Conservation (phyloP, 768 basidiomycete species). For the Naganishia randhawae region DNA sequence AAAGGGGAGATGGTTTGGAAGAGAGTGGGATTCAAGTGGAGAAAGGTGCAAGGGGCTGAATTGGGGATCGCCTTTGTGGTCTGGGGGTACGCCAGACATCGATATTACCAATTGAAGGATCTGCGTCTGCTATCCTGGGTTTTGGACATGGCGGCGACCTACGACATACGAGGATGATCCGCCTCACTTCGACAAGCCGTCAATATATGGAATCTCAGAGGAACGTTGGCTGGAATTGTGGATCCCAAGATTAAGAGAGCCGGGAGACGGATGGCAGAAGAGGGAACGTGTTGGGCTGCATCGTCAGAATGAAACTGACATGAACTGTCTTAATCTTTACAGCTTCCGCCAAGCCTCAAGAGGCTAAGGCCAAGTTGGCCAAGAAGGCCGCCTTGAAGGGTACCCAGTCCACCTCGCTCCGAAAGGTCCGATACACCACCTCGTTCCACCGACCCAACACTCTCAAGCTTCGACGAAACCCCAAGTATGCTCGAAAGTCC, state of each 20-base stretch:
- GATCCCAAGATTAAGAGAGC: neutral
- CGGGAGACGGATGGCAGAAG: neutral
- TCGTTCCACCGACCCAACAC: slow-evolving; percentile 97
- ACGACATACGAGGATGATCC: too few relatives aligned
- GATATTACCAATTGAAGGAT: too few relatives aligned
- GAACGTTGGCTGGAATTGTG: neutral
- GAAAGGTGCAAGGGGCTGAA: neutral
- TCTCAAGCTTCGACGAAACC: slow-evolving; percentile 72
- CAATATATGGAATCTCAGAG: too few relatives aligned
- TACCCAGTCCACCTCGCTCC: slow-evolving; percentile 65
- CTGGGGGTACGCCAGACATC: neutral
- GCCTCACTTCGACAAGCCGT: too few relatives aligned
- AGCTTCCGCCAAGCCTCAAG: slow-evolving; percentile 50
- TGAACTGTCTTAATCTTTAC: neutral
- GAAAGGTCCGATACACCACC: slow-evolving; percentile 79
- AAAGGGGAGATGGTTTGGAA: neutral
- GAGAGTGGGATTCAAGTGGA: too few relatives aligned
- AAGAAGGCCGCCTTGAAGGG: slow-evolving; percentile 96
- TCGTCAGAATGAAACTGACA: slow-evolving; percentile 1
- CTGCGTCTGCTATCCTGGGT: too few relatives aligned
- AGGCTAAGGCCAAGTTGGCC: slow-evolving; percentile 80
- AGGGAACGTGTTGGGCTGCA: neutral
- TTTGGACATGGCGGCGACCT: too few relatives aligned
- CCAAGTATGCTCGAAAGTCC: slow-evolving; percentile 93
- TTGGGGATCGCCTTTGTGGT: neutral